Evolutionary conservation across 2,329 filamentous ascomycete species (phyloP).

Genomic region (Colletotrichum chlorophyti): DNA sequence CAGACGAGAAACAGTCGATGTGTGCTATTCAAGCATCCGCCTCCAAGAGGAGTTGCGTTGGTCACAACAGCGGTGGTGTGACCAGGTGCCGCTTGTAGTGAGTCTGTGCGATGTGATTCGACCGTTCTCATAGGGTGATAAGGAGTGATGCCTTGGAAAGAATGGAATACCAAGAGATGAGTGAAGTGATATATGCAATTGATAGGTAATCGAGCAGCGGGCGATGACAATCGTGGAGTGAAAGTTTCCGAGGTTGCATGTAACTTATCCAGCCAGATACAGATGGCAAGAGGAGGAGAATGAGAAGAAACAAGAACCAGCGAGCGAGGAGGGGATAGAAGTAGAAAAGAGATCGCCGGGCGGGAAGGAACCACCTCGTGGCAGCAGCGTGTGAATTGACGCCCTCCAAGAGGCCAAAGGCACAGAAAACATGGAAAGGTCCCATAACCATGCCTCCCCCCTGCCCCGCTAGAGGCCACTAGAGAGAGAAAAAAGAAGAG

Average conservation of each 20-base stretch:
- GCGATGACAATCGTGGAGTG: not conserved
- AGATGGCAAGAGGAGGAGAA: not conserved
- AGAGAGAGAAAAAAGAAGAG: not conserved
- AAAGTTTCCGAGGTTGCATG: not conserved
- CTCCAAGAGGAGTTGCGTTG: too few species aligned
- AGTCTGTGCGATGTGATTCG: not conserved
- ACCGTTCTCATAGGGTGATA: not conserved
- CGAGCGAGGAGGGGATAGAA: not conserved
- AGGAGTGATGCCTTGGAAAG: not conserved
- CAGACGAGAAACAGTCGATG: not conserved
- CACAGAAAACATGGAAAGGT: not conserved
- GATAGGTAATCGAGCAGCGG: not conserved
- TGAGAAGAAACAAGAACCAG: not conserved
- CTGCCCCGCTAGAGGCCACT: not conserved
- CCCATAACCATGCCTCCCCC: slow-evolving; percentile 2
- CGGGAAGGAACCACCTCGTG: slow-evolving; percentile 8
- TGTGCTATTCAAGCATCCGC: not conserved
- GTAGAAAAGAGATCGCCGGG: slow-evolving; percentile 4
- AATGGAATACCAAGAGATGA: not conserved
- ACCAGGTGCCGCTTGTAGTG: not conserved
- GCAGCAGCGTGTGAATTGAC: slow-evolving; percentile 18
- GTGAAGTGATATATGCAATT: not conserved
- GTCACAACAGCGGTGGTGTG: not conserved
- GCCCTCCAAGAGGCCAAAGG: not conserved
- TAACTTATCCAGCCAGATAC: not conserved